Percentiles rank a stretch among this genome's conserved stretches.
Conservation (phyloP, 768 basidiomycete genomes). For the Collybiopsis confluens region DNA sequence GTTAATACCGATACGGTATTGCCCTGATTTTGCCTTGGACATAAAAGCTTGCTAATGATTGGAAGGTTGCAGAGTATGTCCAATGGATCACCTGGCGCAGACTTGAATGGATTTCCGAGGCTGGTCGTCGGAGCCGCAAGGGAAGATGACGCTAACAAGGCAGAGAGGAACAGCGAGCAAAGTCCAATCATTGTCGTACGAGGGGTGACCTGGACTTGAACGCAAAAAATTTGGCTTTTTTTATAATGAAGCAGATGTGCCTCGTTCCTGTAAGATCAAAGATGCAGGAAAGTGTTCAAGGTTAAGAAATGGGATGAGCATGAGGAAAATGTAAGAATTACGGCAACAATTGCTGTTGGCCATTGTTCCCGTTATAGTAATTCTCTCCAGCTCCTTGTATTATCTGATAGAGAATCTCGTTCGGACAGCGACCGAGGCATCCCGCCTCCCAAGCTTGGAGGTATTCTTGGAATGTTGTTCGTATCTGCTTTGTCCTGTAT, state of each 20-base stretch:
- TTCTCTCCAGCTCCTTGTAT: too few relatives aligned
- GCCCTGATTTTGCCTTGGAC: background rate
- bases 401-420: too few relatives aligned
- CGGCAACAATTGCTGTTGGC: background rate
- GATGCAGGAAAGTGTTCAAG: background rate
- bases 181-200: conserved; percentile 1
- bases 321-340: background rate
- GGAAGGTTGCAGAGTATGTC: conserved; percentile 1
- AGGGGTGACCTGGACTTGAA: background rate
- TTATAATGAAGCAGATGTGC: background rate
- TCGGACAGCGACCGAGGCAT: too few relatives aligned
- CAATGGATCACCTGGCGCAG: background rate
- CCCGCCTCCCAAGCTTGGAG: too few relatives aligned
- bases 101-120: background rate
- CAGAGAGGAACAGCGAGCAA: background rate
- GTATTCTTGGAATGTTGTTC: too few relatives aligned
- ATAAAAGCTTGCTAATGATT: background rate
- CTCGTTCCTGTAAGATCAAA: conserved; percentile 2
- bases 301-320: background rate
- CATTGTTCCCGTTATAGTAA: conserved; percentile 3
- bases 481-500: too few relatives aligned
- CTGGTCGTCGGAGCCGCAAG: background rate
- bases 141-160: background rate
- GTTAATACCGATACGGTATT: conserved; percentile 31
- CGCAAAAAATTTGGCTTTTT: background rate